These are phyloP conservation scores for Pachysolen tannophilus DNA, from an alignment of 805 yeast genomes.

Conservation along the genomic window DNA sequence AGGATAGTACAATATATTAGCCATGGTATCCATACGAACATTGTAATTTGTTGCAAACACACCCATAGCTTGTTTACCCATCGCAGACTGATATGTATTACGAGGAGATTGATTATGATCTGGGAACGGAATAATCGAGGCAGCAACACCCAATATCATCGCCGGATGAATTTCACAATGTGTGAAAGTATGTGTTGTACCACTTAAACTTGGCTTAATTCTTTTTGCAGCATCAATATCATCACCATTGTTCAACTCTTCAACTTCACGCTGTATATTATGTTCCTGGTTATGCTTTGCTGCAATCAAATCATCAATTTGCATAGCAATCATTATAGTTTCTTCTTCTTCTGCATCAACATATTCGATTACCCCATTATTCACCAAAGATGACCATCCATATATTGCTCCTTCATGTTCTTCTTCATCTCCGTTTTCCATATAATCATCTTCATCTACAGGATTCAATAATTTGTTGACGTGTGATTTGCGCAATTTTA, in stretches of 20 bases:
- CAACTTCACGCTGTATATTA: conserved; percentile 33
- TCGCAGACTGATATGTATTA: conserved; percentile 98
- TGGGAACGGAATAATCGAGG: conserved; percentile 98
- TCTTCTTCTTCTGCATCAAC: conserved; percentile 99
- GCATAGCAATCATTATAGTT: conserved; percentile 97
- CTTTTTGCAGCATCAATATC: conserved; percentile 74
- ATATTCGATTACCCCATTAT: conserved; percentile 87
- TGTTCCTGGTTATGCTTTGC: conserved; percentile 33
- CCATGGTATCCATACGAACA: conserved; percentile 99
- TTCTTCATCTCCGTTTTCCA: conserved; percentile 35
- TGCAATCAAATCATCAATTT: conserved; percentile 90
- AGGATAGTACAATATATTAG: conserved; percentile 93
- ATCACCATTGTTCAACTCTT: conserved; percentile 29
- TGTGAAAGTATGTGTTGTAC: conserved; percentile 71
- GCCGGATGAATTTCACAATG: conserved; percentile 99
- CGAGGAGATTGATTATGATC: conserved; percentile 99
- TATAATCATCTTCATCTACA: conserved; percentile 55
- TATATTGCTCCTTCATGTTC: conserved; percentile 41
- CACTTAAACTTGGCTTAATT: conserved; percentile 56
- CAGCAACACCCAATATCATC: conserved; percentile 98
- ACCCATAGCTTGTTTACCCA: conserved; percentile 99
- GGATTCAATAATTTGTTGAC: conserved; percentile 58
- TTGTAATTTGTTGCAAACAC: conserved; percentile 91
- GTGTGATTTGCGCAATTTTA: conserved; percentile 80
- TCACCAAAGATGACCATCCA: conserved; percentile 81